Conservation (phyloP, 169 alveolate species). For the Plasmodium adleri region DNA sequence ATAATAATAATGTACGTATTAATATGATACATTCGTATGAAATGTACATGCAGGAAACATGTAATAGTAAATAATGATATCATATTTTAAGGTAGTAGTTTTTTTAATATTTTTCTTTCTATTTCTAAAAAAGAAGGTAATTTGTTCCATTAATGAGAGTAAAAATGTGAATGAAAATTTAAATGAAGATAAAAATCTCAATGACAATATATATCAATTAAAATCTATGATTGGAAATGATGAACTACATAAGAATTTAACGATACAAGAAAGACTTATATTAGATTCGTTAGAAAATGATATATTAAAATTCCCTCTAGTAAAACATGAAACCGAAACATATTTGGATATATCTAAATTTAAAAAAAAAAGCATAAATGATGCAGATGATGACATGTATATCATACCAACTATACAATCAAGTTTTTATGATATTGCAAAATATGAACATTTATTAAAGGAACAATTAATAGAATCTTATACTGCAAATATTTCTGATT, state of each 20-base stretch:
- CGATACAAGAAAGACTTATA: slow-evolving; percentile 24
- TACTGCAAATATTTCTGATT: slow-evolving; percentile 10
- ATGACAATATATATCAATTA: slow-evolving; percentile 16
- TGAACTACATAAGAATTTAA: slow-evolving; percentile 26
- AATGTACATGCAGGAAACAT: not conserved
- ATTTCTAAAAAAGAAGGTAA: not conserved
- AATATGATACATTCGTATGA: no score
- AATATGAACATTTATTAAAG: slow-evolving; percentile 47
- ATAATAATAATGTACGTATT: no score
- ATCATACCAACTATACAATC: slow-evolving; percentile 5
- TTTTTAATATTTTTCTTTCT: not conserved
- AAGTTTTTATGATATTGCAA: slow-evolving; percentile 21
- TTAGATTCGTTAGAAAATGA: slow-evolving; percentile 27
- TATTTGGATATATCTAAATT: slow-evolving; percentile 43
- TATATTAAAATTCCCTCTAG: slow-evolving; percentile 17
- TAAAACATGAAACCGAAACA: slow-evolving; percentile 9
- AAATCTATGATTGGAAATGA: slow-evolving; percentile 23
- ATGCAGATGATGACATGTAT: not conserved
- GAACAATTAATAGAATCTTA: slow-evolving; percentile 18
- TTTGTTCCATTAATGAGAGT: not conserved
- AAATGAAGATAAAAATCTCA: no score
- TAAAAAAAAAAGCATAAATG: not conserved
- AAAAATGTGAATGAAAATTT: no score
- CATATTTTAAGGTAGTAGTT: not conserved
- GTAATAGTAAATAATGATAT: slow-evolving; percentile 12